Base-by-base conservation (phyloP, 73 alveolate species). In the Paramecium caudatum region DNA sequence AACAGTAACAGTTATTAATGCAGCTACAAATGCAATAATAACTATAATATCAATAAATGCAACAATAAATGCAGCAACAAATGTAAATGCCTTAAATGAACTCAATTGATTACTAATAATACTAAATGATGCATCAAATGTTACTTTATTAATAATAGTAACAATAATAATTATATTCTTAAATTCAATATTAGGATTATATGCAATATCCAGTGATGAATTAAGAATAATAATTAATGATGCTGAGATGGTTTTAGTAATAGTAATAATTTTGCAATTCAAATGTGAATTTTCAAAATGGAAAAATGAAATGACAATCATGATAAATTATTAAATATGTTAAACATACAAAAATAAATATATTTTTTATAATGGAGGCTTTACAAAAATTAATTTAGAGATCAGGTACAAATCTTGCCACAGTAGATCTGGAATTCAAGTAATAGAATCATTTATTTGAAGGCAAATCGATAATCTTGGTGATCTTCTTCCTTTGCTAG, bases 401-500 rank as follows among this genome's bases (percentile, higher is more conserved):
- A 12, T 74, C 43, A 16, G 69, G 88, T 41, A 74, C 88, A 1
- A 69, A 69, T 37, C 16, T 39, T 13, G 15, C 62, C 5, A 19
- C 17, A 6, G 5, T 69, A 17, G 86, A 69, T 39, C 27, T 74
- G 21, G 88, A 74, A 74, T 74, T 74, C 27, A 74, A 74, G 88
- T 74, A 41, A 16, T 13, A n/a, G 6, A 5, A 7, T 39, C 5
- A 16, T 4, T 19, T 2, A 21, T 41, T 27, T 10, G 49, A 46
- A 90, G 90, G 25, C 92, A 94, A 39, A 91, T 93, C 16, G 94
- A 92, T 10, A 94, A 94, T 25, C 36, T 93, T 7, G 91, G 62
- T 33, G 92, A 90, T 1, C 17, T 93, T 32, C 87, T 93, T 39
- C 97, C 95, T 13, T 10, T 83, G 37, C 92, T 95, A 8, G 47